Evolutionary conservation across 495 filamentous ascomycete species (phyloP), one percentile per base, ranked within the genome.

Genomic region (Daldinia grandis): DNA sequence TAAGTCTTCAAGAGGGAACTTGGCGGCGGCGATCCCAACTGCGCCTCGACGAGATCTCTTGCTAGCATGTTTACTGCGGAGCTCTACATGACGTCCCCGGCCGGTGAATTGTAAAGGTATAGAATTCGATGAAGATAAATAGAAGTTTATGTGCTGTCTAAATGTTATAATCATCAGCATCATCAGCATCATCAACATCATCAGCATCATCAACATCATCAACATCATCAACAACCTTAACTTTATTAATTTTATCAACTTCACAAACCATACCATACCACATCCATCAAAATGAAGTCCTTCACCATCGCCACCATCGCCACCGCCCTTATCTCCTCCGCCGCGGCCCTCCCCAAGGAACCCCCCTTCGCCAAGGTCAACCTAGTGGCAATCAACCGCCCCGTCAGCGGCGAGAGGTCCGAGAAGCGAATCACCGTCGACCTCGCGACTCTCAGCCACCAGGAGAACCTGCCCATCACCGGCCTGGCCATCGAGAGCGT

Each of bases 211-310:
- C 40, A 38, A 38, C 10, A 44, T 21, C 42, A 0, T 6, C 3
- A 17, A 8, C 38, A 10, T 21, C 17, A 24, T 10, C 17, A 24
- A 47, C 19, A 21, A 0, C 17, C 42, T 24, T 3, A 14, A 21
- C 42, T 47, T 47, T 4, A 24, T n/a, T n/a, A n/a, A n/a, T n/a
- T n/a, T n/a, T n/a, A n/a, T n/a, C 8, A 14, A 21, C 42, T 47
- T 47, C 9, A 24, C 0, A 7, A 47, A 47, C 42, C 14, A 24
- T 35, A 14, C 33, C 42, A 9, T 24, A 47, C 7, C 5, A 19
- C 42, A 47, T 21, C 42, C 8, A 47, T 47, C 42, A 47, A 47
- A 10, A 47, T 47, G 42, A 47, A 47, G 42, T 47, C 42, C 42
- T 47, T 47, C 19, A 24, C 42, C 17, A 1, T 47, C n/a, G 42